phyloP scores from a whole-genome alignment of 345 rosid genomes.

The Camelina laxa region DNA sequence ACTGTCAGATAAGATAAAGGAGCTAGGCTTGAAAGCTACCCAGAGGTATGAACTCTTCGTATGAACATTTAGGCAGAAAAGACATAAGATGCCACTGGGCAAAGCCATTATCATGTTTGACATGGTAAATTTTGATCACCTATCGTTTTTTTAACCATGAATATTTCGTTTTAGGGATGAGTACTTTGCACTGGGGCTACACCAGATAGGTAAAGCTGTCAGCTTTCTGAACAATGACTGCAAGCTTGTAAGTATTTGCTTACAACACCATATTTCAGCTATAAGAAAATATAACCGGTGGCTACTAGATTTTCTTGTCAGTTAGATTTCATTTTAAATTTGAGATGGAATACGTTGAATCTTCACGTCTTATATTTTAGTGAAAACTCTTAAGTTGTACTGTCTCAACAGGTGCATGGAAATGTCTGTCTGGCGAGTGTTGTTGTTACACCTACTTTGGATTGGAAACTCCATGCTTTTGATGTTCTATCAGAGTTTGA shows the following conservation, averaged over 20 bases:
- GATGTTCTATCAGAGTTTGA: slow-evolving; percentile 96
- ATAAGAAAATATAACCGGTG: neutral
- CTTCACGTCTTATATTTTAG: neutral
- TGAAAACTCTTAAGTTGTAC: slow-evolving; percentile 7
- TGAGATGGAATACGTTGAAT: neutral
- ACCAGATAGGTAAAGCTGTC: slow-evolving; percentile 95
- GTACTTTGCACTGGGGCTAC: slow-evolving; percentile 91
- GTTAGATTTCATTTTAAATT: slow-evolving; percentile 19
- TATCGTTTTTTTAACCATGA: neutral
- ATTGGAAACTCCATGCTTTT: slow-evolving; percentile 99
- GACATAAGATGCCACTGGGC: neutral
- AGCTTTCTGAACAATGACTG: slow-evolving; percentile 99
- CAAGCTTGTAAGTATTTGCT: slow-evolving; percentile 74
- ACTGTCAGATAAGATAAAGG: slow-evolving; percentile 91
- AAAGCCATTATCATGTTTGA: slow-evolving; percentile 12
- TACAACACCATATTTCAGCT: slow-evolving; percentile 8
- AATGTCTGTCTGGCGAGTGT: slow-evolving; percentile 94
- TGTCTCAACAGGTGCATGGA: slow-evolving; percentile 77
- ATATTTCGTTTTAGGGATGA: slow-evolving; percentile 73
- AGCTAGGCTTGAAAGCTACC: slow-evolving; percentile 82
- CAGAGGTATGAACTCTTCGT: slow-evolving; percentile 65
- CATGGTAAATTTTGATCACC: neutral
- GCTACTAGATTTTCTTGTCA: slow-evolving; percentile 19
- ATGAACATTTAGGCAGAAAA: slow-evolving; percentile 20
- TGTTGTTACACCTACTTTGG: slow-evolving; percentile 94